Base-by-base conservation (phyloP, 2,329 filamentous ascomycete species). In the Madurella mycetomatis region DNA sequence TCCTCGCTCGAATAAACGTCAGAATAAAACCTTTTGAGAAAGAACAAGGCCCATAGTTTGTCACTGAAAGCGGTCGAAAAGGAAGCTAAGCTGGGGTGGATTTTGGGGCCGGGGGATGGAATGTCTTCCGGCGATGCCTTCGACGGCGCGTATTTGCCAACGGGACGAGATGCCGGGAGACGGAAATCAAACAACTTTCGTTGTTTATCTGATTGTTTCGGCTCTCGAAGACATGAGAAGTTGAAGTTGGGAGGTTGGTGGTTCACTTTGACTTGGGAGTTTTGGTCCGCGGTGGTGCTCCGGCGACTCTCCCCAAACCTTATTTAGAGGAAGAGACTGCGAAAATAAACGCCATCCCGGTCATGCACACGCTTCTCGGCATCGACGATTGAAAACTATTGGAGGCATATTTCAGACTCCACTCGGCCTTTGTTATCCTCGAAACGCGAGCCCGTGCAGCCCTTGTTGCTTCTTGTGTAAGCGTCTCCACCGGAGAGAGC, bases 351-450 rank as follows among this genome's bases (percentile, higher is more conserved):
- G 18, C 16, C 11, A 5, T 34, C 8, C 44, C 25, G 9, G 15
- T n/a, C 17, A 46, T 46, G 12, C 34, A 2, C 13, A 15, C 34
- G 31, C 16, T 50, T 3, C 37, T 13, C 34, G 34, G 34, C 13
- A 25, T 37, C 34, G 17, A 51, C 44, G 46, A 57, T 57, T 57
- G 55, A 57, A 57, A 57, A 54, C 51, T 49, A 57, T 57, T 57
- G 55, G 55, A 57, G 51, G 42, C 19, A 30, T 44, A 5, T n/a
- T 17, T 32, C 15, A 15, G 55, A 54, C 55, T 57, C 55, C 55
- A 57, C 55, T 51, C 30, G 16, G n/a, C 12, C 12, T 11, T 12
- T 30, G 48, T 56, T 50, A 47, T 37, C 44, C 25, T 51, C 42
- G 48, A 47, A 46, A 54, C 31, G 47, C 44, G 12, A 46, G 25